phyloP scores from a whole-genome alignment of 208 protist genomes.

The Crithidia fasciculata region DNA sequence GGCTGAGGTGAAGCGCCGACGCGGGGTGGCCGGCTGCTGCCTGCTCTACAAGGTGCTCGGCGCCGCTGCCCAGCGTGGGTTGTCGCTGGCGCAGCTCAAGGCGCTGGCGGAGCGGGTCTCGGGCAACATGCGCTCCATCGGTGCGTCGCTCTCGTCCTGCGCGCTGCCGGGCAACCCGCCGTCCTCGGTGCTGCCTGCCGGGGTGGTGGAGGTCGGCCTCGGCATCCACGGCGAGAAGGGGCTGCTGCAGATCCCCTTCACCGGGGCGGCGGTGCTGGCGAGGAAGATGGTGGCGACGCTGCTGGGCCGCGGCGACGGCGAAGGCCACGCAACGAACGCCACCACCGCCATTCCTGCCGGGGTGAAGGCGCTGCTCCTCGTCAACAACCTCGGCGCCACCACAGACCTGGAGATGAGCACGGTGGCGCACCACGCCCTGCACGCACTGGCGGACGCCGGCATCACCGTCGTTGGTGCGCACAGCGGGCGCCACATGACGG shows the following conservation, averaged over 20 bases:
- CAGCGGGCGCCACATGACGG: slow-evolving; percentile 82
- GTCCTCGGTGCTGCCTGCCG: slow-evolving; percentile 43
- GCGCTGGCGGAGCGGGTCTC: slow-evolving; percentile 48
- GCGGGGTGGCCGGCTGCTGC: slow-evolving; percentile 88
- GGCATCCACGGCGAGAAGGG: slow-evolving; percentile 93
- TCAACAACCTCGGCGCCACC: slow-evolving; percentile 91
- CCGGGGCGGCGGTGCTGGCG: slow-evolving; percentile 36
- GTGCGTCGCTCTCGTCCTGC: slow-evolving; percentile 76
- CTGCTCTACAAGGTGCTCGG: slow-evolving; percentile 91
- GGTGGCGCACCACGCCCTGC: slow-evolving; percentile 39
- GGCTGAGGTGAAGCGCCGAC: slow-evolving; percentile 37
- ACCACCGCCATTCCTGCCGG: slow-evolving; percentile 18
- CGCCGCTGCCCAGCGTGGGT: slow-evolving; percentile 58
- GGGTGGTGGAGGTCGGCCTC: slow-evolving; percentile 81
- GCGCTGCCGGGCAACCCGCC: slow-evolving; percentile 64
- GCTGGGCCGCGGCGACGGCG: slow-evolving; percentile 20
- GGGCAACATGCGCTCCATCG: slow-evolving; percentile 68
- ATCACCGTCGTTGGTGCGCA: slow-evolving; percentile 59
- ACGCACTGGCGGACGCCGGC: slow-evolving; percentile 24
- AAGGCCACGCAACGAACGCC: background rate
- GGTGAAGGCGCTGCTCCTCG: slow-evolving; percentile 56
- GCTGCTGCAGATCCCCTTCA: slow-evolving; percentile 43
- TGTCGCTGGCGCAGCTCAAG: slow-evolving; percentile 56
- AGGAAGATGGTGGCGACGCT: slow-evolving; percentile 39
- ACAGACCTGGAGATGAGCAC: slow-evolving; percentile 83